Evolutionary conservation across 306 rosid species (phyloP).

Genomic region (Pueraria montana): DNA sequence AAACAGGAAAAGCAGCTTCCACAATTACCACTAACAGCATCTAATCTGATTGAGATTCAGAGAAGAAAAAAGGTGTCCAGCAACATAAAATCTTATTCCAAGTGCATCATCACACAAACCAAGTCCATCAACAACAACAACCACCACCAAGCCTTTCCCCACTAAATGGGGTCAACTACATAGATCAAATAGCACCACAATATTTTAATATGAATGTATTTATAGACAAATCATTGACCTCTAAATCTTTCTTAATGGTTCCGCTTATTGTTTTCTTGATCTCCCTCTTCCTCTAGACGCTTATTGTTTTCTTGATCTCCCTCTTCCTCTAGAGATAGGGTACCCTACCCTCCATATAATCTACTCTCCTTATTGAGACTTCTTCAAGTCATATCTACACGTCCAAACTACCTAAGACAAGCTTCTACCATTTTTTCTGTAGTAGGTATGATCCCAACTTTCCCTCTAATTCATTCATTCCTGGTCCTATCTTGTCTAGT

Average conservation of each 20-base stretch:
- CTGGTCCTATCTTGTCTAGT: not conserved
- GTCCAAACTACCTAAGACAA: not conserved
- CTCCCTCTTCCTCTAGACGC: not conserved
- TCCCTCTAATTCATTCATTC: not conserved
- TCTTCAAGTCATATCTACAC: not conserved
- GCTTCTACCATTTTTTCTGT: not conserved
- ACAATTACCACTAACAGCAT: conserved; percentile 6
- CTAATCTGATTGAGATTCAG: conserved; percentile 33
- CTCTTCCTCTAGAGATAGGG: not conserved
- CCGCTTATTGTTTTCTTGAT: not conserved
- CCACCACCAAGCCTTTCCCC: not conserved
- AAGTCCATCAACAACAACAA: not conserved
- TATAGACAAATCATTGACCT: not conserved
- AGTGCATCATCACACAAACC: conserved; percentile 15
- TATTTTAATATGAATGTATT: not conserved
- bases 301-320: not conserved
- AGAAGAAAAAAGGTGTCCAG: not conserved
- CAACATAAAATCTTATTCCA: conserved; percentile 35
- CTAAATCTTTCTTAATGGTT: not conserved
- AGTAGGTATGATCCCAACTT: not conserved
- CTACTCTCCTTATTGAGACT: not conserved
- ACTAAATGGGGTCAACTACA: not conserved
- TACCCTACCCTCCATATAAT: not conserved
- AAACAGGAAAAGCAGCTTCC: conserved; percentile 22
- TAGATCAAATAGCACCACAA: not conserved